A percentile compares a stretch with the other conserved stretches of the same genome.
Evolutionary conservation across 164 flowering plant genomes (phyloP).

Genomic region (Macadamia tetraphylla): DNA sequence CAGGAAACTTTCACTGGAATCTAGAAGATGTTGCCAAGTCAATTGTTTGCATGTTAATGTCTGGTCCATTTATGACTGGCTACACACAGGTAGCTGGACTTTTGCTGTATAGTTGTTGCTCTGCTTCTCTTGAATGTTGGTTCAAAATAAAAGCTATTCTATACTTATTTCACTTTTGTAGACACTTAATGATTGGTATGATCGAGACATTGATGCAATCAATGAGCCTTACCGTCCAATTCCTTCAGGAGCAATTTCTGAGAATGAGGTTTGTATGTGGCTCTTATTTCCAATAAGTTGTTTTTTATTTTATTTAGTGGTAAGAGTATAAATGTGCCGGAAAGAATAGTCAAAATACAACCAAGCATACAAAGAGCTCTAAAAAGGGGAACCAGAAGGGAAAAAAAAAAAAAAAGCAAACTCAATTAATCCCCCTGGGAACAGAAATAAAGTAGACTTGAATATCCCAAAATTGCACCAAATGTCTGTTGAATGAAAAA

Average conservation of each 20-base stretch:
- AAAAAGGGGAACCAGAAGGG: too few species aligned
- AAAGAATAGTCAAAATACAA: too few species aligned
- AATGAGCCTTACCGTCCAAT: conserved; percentile 98
- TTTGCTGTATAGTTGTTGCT: background rate
- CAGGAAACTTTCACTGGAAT: conserved; percentile 95
- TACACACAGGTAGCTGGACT: conserved; percentile 69
- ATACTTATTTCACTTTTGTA: conserved; percentile 18
- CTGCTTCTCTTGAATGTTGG: conserved; percentile 6
- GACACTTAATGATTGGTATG: conserved; percentile 98
- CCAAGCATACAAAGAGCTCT: too few species aligned
- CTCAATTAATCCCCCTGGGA: too few species aligned
- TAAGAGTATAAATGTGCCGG: too few species aligned
- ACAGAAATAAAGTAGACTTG: too few species aligned
- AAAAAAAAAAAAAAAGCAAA: too few species aligned
- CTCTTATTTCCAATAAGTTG: background rate
- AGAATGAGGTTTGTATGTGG: conserved; percentile 56
- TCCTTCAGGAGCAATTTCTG: conserved; percentile 93
- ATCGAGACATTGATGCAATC: conserved; percentile 89
- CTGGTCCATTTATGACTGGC: conserved; percentile 93
- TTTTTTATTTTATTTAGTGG: too few species aligned
- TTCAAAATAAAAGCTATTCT: background rate
- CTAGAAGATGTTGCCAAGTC: conserved; percentile 89
- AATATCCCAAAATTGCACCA: too few species aligned
- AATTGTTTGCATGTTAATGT: conserved; percentile 83
- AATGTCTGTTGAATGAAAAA: too few species aligned